A percentile compares a stretch with the other conserved stretches of the same genome.
Conservation (phyloP, 345 rosid species). For the Linum lewisii region DNA sequence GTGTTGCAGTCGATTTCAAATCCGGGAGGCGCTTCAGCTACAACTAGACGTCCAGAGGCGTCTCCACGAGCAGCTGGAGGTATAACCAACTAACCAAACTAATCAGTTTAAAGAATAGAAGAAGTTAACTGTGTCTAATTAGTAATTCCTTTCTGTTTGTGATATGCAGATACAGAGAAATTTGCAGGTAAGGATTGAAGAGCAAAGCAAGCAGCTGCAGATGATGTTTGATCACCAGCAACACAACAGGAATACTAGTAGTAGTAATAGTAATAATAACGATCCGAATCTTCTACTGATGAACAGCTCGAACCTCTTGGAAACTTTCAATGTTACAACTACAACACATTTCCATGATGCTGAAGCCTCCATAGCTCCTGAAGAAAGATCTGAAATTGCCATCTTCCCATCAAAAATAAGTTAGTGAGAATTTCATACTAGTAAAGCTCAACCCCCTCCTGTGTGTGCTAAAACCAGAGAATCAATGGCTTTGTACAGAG, state of each 20-base stretch:
- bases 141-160: neutral
- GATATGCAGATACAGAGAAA: conserved; percentile 55
- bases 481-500: too few relatives aligned
- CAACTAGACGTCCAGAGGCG: conserved; percentile 84
- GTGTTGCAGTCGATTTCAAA: conserved; percentile 50
- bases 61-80: conserved; percentile 94
- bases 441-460: too few relatives aligned
- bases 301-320: conserved; percentile 22
- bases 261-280: too few relatives aligned
- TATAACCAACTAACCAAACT: conserved; percentile 6
- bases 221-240: conserved; percentile 79
- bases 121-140: neutral
- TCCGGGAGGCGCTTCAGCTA: conserved; percentile 68
- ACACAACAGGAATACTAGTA: conserved; percentile 30
- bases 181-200: conserved; percentile 74
- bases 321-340: neutral
- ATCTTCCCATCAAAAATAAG: conserved; percentile 56
- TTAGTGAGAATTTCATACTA: conserved; percentile 14
- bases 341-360: conserved; percentile 25
- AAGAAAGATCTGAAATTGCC: conserved; percentile 34
- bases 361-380: conserved; percentile 24
- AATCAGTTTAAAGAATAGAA: too few relatives aligned
- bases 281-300: too few relatives aligned
- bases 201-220: conserved; percentile 71
- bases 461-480: too few relatives aligned